phyloP scores from a whole-genome alignment of 108 stramenopile species.

The Discostella stelligeroides region DNA sequence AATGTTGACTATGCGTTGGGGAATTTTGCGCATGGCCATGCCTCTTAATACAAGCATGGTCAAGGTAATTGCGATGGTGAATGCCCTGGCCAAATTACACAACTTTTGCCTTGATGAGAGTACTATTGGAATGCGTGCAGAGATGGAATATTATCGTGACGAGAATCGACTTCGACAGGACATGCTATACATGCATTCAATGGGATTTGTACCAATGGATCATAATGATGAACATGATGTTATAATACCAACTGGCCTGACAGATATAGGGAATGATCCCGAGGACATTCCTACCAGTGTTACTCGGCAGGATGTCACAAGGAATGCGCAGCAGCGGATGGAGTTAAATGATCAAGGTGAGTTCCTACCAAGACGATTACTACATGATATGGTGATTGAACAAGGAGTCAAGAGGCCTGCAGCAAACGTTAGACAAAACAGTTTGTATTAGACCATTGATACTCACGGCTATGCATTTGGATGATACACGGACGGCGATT shows the following conservation, averaged over 20 bases:
- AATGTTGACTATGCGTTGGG: slow-evolving; percentile 24
- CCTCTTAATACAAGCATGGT: slow-evolving; percentile 1
- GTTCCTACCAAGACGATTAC: not conserved
- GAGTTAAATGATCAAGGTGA: not conserved
- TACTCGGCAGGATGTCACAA: too few species aligned
- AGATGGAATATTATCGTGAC: too few species aligned
- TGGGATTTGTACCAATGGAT: not conserved
- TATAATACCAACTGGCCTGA: not conserved
- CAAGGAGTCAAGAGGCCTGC: too few species aligned
- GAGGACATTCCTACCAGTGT: not conserved
- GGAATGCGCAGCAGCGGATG: too few species aligned
- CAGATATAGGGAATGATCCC: not conserved
- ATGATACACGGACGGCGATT: too few species aligned
- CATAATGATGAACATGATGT: not conserved
- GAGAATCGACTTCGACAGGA: too few species aligned
- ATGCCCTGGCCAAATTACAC: not conserved
- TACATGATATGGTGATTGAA: too few species aligned
- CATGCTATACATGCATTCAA: too few species aligned
- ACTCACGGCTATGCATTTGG: too few species aligned
- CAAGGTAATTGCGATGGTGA: slow-evolving; percentile 9
- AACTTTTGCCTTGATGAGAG: slow-evolving; percentile 22
- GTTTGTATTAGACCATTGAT: too few species aligned
- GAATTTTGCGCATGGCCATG: slow-evolving; percentile 24
- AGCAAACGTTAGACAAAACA: too few species aligned
- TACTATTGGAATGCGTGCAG: too few species aligned